phyloP scores from a whole-genome alignment of 306 rosid genomes.

The Prosopis cineraria region DNA sequence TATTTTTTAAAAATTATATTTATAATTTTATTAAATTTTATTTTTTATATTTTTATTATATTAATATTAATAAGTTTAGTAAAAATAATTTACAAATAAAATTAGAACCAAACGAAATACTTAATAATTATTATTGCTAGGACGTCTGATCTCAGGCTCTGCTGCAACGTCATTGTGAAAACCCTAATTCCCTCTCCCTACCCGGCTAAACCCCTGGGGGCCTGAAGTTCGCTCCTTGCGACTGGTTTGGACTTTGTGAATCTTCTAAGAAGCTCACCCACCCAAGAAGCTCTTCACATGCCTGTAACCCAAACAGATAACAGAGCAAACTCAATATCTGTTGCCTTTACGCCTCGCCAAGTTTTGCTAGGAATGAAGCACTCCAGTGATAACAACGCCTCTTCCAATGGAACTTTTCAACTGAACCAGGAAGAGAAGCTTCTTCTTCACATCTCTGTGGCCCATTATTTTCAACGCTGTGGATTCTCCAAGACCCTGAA shows the following conservation, averaged over 20 bases:
- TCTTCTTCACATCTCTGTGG: conserved; percentile 52
- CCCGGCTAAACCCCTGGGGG: no score
- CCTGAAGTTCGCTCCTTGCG: no score
- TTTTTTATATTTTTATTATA: no score
- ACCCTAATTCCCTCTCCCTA: background rate
- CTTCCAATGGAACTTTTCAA: conserved; percentile 1
- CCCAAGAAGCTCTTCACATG: conserved; percentile 30
- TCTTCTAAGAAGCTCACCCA: background rate
- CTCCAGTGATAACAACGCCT: background rate
- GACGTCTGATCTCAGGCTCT: background rate
- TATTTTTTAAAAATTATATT: no score
- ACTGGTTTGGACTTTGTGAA: background rate
- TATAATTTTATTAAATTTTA: no score
- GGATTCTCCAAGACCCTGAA: conserved; percentile 68
- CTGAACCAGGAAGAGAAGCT: conserved; percentile 36
- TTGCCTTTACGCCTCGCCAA: conserved; percentile 63
- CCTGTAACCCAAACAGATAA: conserved; percentile 28
- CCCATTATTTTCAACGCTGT: conserved; percentile 46
- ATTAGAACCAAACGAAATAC: no score
- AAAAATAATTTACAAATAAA: no score
- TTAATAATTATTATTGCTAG: background rate
- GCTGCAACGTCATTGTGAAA: background rate
- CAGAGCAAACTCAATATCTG: conserved; percentile 29
- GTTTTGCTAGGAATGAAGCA: conserved; percentile 47
- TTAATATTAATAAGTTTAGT: no score